Percentiles rank a stretch among this genome's conserved stretches.
These are phyloP conservation scores for Laburnicola sp. DNA, from an alignment of 2,329 filamentous ascomycete genomes.

Conservation along the genomic window DNA sequence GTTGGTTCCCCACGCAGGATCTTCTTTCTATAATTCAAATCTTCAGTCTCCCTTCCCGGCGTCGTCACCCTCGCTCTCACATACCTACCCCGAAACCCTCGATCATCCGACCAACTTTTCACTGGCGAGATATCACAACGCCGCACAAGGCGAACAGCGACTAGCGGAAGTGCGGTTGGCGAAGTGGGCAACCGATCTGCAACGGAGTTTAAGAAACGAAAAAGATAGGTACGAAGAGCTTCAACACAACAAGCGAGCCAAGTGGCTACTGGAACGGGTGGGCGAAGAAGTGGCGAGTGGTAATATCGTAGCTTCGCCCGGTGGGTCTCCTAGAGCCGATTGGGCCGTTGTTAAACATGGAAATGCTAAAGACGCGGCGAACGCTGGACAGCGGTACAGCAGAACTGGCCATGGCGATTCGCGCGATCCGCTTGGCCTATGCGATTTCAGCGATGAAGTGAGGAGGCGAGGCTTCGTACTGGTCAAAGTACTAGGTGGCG, in stretches of 20 bases:
- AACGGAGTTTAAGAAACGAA: slow-evolving; percentile 74
- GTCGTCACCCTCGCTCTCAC: slow-evolving; percentile 40
- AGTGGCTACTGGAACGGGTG: slow-evolving; percentile 72
- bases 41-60: slow-evolving; percentile 41
- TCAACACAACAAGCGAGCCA: slow-evolving; percentile 62
- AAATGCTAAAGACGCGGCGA: slow-evolving; percentile 32
- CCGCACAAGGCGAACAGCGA: slow-evolving; percentile 60
- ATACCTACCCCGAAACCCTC: slow-evolving; percentile 24
- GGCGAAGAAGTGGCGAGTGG: slow-evolving; percentile 60
- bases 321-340: slow-evolving; percentile 33
- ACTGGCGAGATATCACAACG: slow-evolving; percentile 53
- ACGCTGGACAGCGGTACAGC: slow-evolving; percentile 25
- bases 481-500: slow-evolving; percentile 72
- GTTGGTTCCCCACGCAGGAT: slow-evolving; percentile 40
- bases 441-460: slow-evolving; percentile 69
- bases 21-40: slow-evolving; percentile 39
- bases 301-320: slow-evolving; percentile 32
- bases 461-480: slow-evolving; percentile 67
- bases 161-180: slow-evolving; percentile 71
- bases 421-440: slow-evolving; percentile 77
- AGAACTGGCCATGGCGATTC: slow-evolving; percentile 50
- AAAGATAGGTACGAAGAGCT: slow-evolving; percentile 68
- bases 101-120: slow-evolving; percentile 42
- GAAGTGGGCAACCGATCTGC: slow-evolving; percentile 80
- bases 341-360: slow-evolving; percentile 39